These are phyloP conservation scores for Leccinum subgranulosum DNA, from an alignment of 768 basidiomycete species.

Conservation along the genomic window DNA sequence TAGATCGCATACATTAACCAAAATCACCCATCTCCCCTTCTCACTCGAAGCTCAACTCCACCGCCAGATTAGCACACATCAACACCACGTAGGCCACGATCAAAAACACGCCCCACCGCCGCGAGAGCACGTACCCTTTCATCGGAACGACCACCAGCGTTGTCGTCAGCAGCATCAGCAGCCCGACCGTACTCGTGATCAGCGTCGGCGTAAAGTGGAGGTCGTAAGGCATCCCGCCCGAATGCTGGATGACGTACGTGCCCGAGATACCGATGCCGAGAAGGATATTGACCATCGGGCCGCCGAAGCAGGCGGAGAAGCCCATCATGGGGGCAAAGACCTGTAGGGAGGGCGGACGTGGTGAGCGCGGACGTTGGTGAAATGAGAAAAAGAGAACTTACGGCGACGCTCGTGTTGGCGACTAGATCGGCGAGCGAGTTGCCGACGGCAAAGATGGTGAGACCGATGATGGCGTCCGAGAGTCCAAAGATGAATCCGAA, in stretches of 20 bases:
- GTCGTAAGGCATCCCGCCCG: constrained; percentile 51
- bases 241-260: constrained; percentile 73
- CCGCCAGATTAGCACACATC: constrained; percentile 76
- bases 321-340: constrained; percentile 92
- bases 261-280: constrained; percentile 92
- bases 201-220: constrained; percentile 82
- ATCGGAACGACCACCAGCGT: constrained; percentile 84
- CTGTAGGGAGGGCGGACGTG: constrained; percentile 29
- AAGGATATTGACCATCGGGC: constrained; percentile 89
- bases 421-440: constrained; percentile 97
- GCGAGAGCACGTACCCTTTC: constrained; percentile 77
- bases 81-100: constrained; percentile 69
- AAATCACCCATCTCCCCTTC: background rate
- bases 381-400: constrained; percentile 32
- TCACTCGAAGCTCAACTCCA: constrained; percentile 51
- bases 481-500: constrained; percentile 93
- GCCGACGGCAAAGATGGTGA: constrained; percentile 95
- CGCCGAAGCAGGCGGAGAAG: constrained; percentile 92
- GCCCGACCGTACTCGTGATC: constrained; percentile 76
- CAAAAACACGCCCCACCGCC: constrained; percentile 79
- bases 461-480: constrained; percentile 94
- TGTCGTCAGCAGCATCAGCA: constrained; percentile 69
- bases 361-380: background rate
- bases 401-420: constrained; percentile 94
- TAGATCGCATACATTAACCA: background rate